Evolutionary conservation across 2,329 filamentous ascomycete genomes (phyloP), one percentile per base, ranked within the genome.

Genomic region (Xylariaceae sp.): DNA sequence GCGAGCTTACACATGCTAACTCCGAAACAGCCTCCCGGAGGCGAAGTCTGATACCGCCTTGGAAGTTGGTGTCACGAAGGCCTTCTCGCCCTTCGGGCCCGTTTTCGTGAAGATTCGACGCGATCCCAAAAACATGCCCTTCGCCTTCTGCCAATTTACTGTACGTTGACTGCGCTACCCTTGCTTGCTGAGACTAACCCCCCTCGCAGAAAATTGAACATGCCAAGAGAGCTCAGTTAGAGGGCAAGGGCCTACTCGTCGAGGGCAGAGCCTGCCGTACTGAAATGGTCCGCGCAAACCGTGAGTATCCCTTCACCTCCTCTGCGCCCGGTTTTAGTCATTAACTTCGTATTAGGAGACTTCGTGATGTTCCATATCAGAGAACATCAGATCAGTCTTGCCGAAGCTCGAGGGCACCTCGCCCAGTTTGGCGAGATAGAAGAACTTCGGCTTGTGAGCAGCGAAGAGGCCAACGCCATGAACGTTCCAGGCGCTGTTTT

Each of bases 71-170:
- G 67, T 83, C 3, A 74, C 68, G 3, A 60, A 66, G 5, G 59
- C 64, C 13, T 82, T 83, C 55, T 61, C 64, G 13, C 54, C 63
- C 12, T 81, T 65, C 49, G 79, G 79, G 5, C 65, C 63, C 0
- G 73, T 78, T 16, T 82, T 69, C 45, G 71, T 81, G 46, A 82
- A 83, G 63, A 78, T 83, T 42, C 73, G 76, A 26, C 73, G 78
- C 13, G 78, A 82, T 49, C 45, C 42, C 9, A 59, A 59, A 11
- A 65, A 73, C 27, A 80, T 82, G 73, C 79, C 79, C 0, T 80
- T 77, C 52, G 78, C 77, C 0, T 83, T 83, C 48, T 71, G 70
- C 15, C 79, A 83, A 50, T 83, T 68, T 51, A 79, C 73, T 2
- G 78, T 79, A 24, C 21, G 21, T 7, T 24, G 6, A 7, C 54